Evolutionary conservation across 139 green algal species (phyloP).

Genomic region (Micractinium sp.): DNA sequence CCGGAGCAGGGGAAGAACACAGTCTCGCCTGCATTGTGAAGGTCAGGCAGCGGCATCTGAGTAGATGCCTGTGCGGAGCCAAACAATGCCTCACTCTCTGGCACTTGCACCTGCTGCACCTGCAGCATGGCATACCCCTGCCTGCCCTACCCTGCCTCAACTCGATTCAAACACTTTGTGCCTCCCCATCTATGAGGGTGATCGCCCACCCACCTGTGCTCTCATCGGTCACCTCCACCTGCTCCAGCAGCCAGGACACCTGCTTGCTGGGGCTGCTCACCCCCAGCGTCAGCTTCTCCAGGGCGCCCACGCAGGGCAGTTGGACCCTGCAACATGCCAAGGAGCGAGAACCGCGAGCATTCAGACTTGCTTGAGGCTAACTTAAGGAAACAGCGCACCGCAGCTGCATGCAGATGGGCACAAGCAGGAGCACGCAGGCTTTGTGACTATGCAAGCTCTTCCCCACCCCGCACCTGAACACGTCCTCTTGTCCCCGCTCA

Average conservation of each 20-base stretch:
- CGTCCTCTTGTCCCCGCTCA: conserved; percentile 60
- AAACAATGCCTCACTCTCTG: not conserved
- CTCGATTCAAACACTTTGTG: not conserved
- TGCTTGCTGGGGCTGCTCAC: conserved; percentile 57
- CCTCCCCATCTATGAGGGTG: not conserved
- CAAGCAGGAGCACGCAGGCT: not conserved
- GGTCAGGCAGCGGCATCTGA: not conserved
- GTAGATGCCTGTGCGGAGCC: no score
- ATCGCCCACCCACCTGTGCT: conserved; percentile 44
- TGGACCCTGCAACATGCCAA: conserved; percentile 48
- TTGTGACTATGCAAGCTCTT: not conserved
- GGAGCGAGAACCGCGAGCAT: not conserved
- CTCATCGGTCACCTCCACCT: conserved; percentile 64
- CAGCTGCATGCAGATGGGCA: not conserved
- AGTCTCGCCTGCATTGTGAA: not conserved
- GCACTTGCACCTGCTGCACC: not conserved
- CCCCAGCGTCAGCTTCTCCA: conserved; percentile 63
- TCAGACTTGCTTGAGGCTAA: not conserved
- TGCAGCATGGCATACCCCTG: not conserved
- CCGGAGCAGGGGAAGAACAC: conserved; percentile 44
- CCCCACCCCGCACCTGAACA: conserved; percentile 45
- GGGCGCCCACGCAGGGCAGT: conserved; percentile 60
- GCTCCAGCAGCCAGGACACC: conserved; percentile 68
- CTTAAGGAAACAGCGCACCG: not conserved
- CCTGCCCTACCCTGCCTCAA: not conserved